Base-by-base conservation (phyloP, 345 rosid species). In the Gossypium mustelinum region DNA sequence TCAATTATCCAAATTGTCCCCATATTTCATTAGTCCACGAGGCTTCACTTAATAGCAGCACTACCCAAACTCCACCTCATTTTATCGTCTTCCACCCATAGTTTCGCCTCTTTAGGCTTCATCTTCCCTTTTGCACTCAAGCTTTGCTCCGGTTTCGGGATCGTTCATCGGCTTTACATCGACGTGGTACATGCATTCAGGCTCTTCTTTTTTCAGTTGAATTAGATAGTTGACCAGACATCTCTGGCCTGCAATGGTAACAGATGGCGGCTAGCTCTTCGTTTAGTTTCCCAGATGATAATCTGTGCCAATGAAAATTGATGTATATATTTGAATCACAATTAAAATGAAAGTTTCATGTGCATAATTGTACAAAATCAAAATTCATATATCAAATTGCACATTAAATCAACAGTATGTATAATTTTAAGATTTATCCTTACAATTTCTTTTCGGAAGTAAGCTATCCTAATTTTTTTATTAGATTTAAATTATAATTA, bases 211-310 rank as follows among this genome's bases (percentile, higher is more conserved):
- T 73, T 73, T 17, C 67, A 59, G 55, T 45, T 73, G 44, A 20
- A 41, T 58, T 67, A 43, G 52, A 57, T 57, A 45, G 79, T 78
- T 10, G 58, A 13, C 75, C 76, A 8, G 39, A 34, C 39, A 34
- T 3, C 65, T 44, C 18, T 7, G 61, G 61, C 12, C 14, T 75
- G 43, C n/a, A 14, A 17, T 43, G 52, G 12, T 12, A 39, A 11
- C 34, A 68, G 87, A 60, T 73, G 79, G 81, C 54, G 72, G 7
- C 63, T 83, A 60, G 82, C 78, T 22, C 7, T 70, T 5, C 67
- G 85, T 68, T 68, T 84, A 22, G 57, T 84, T 54, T 52, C 48
- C 52, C 79, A 58, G 71, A 68, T 74, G 51, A 3, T 79, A 54
- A 43, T 81, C 11, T 57, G 5, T 4, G 81, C 29, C 4, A 67